Evolutionary conservation across 1,284 basidiomycete genomes (phyloP).

Genomic region (Peniophora sp.): DNA sequence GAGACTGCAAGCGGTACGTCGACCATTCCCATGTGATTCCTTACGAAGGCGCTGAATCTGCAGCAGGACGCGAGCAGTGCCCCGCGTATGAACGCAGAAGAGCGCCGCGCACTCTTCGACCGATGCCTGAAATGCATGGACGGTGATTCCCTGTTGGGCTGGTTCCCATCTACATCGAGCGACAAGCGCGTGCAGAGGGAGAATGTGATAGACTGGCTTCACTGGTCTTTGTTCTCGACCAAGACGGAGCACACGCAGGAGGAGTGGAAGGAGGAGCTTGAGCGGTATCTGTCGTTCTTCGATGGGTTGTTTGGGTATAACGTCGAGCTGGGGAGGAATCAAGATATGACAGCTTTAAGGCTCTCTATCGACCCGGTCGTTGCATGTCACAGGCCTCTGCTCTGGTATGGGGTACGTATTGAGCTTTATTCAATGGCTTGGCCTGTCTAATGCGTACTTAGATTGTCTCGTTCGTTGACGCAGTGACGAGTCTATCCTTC

Average conservation of each 20-base stretch:
- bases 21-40: too few species aligned
- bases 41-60: neutral
- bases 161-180: conserved; percentile 35
- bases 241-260: conserved; percentile 20
- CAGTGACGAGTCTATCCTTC: conserved; percentile 31
- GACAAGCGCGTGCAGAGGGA: conserved; percentile 28
- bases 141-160: conserved; percentile 35
- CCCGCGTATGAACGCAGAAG: conserved; percentile 27
- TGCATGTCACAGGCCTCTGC: conserved; percentile 44
- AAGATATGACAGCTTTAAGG: conserved; percentile 36
- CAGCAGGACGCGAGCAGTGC: conserved; percentile 19
- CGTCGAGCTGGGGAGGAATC: conserved; percentile 30
- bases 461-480: conserved; percentile 49
- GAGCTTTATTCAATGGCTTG: neutral
- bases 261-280: conserved; percentile 41
- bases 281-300: conserved; percentile 31
- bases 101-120: conserved; percentile 41
- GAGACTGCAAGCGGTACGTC: conserved; percentile 39
- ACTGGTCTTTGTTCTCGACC: conserved; percentile 51
- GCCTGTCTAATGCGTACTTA: conserved; percentile 13
- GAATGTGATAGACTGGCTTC: conserved; percentile 54
- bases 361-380: conserved; percentile 48
- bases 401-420: conserved; percentile 52
- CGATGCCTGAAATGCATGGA: conserved; percentile 30
- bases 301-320: conserved; percentile 29